These are phyloP conservation scores for Myriosclerotinia scirpicola DNA, from an alignment of 2,329 filamentous ascomycete species.

Conservation along the genomic window DNA sequence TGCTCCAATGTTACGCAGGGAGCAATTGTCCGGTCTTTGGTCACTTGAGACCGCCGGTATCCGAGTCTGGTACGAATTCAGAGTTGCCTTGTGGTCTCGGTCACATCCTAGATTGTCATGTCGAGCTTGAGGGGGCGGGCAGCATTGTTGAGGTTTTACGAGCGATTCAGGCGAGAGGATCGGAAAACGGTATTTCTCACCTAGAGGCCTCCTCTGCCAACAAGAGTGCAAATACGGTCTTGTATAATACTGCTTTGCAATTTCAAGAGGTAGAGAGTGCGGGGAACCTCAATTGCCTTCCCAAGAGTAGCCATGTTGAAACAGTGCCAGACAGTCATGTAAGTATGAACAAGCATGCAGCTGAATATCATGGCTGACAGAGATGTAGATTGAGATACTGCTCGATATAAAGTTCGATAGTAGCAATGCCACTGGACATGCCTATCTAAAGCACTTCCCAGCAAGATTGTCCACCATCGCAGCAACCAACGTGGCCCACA, in stretches of 20 bases:
- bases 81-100: neutral
- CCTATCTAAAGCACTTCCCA: slow-evolving; percentile 35
- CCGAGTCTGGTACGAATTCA: neutral
- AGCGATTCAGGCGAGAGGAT: neutral
- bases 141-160: neutral
- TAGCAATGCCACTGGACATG: neutral
- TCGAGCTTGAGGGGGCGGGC: slow-evolving; percentile 5
- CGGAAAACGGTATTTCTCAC: neutral
- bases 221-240: neutral
- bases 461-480: slow-evolving; percentile 11
- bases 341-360: neutral
- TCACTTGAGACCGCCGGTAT: slow-evolving; percentile 40
- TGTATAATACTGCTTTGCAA: slow-evolving; percentile 13
- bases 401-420: slow-evolving; percentile 13
- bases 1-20: slow-evolving; percentile 43
- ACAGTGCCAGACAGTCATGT: slow-evolving; percentile 2
- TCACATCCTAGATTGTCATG: neutral
- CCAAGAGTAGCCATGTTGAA: neutral
- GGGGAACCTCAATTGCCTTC: neutral
- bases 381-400: slow-evolving; percentile 39
- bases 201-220: neutral
- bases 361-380: slow-evolving; percentile 34
- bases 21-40: slow-evolving; percentile 45
- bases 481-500: slow-evolving; percentile 18
- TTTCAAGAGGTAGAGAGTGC: neutral